These are phyloP conservation scores for Protomyces macrosporus DNA, from an alignment of 1,139 yeast species.

Conservation along the genomic window DNA sequence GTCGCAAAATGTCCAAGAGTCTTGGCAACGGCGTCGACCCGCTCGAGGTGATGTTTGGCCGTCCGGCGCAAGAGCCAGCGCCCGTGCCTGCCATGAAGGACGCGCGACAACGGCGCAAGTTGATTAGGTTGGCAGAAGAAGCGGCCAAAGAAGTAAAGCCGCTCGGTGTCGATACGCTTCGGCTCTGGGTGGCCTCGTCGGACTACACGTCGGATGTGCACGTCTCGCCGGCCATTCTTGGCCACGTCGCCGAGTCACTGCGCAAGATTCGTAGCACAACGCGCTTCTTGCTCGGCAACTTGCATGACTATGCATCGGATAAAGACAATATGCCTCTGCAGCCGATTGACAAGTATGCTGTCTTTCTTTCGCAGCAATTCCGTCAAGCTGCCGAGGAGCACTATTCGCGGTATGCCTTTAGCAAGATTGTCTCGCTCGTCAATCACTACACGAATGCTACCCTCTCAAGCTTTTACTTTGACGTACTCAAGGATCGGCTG, in stretches of 20 bases:
- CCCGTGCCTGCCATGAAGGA: conserved; percentile 38
- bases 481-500: conserved; percentile 74
- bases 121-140: conserved; percentile 8
- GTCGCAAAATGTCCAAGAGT: conserved; percentile 90
- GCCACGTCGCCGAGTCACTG: conserved; percentile 70
- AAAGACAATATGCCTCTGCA: conserved; percentile 34
- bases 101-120: conserved; percentile 52
- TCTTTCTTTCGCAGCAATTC: conserved; percentile 53
- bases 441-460: conserved; percentile 59
- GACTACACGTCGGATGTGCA: conserved; percentile 78
- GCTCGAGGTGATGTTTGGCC: conserved; percentile 55
- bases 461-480: conserved; percentile 79
- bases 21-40: conserved; percentile 80
- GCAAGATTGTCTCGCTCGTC: conserved; percentile 47
- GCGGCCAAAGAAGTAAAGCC: conserved; percentile 12
- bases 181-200: conserved; percentile 86
- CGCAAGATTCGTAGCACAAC: conserved; percentile 80
- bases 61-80: background rate
- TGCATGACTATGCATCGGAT: conserved; percentile 42
- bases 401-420: conserved; percentile 59
- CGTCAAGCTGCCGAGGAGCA: conserved; percentile 44
- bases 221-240: conserved; percentile 65
- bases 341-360: conserved; percentile 59
- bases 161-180: conserved; percentile 83
- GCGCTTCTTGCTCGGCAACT: conserved; percentile 72